These are phyloP conservation scores for Torulaspora globosa DNA, from an alignment of 1,139 yeast species.

Conservation along the genomic window DNA sequence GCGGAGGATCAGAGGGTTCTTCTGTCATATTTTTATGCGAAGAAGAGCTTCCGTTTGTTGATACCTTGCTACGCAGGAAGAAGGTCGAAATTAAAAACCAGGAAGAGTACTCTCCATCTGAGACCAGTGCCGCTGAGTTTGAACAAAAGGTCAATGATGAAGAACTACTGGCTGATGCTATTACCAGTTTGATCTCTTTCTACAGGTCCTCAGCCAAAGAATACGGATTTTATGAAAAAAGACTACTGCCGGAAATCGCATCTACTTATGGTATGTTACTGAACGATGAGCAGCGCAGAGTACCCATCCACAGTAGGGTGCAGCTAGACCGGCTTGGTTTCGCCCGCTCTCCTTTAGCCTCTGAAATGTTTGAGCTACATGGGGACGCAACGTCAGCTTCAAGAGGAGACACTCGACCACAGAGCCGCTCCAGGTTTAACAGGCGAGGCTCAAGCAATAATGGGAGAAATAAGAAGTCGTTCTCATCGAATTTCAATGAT, in stretches of 20 bases:
- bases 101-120: constrained; percentile 33
- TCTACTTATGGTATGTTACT: constrained; percentile 27
- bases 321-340: constrained; percentile 23
- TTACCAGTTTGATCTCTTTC: constrained; percentile 29
- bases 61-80: constrained; percentile 43
- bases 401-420: constrained; percentile 2
- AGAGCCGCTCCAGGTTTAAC: constrained; percentile 4
- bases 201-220: constrained; percentile 28
- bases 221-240: constrained; percentile 23
- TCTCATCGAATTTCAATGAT: constrained; percentile 7
- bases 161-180: constrained; percentile 25
- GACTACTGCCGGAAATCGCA: constrained; percentile 25
- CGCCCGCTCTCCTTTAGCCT: constrained; percentile 18
- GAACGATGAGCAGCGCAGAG: constrained; percentile 23
- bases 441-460: constrained; percentile 4
- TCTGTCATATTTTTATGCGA: constrained; percentile 52
- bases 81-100: constrained; percentile 49
- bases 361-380: constrained; percentile 21
- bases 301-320: constrained; percentile 20
- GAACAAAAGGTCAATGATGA: constrained; percentile 32
- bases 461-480: constrained; percentile 3
- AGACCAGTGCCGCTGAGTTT: constrained; percentile 25
- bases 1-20: constrained; percentile 80
- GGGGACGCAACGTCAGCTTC: constrained; percentile 7
- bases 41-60: constrained; percentile 48